Percentiles rank a stretch among this genome's conserved stretches.
These are phyloP conservation scores for Boehmeria nivea DNA, from an alignment of 306 rosid species.

Conservation along the genomic window DNA sequence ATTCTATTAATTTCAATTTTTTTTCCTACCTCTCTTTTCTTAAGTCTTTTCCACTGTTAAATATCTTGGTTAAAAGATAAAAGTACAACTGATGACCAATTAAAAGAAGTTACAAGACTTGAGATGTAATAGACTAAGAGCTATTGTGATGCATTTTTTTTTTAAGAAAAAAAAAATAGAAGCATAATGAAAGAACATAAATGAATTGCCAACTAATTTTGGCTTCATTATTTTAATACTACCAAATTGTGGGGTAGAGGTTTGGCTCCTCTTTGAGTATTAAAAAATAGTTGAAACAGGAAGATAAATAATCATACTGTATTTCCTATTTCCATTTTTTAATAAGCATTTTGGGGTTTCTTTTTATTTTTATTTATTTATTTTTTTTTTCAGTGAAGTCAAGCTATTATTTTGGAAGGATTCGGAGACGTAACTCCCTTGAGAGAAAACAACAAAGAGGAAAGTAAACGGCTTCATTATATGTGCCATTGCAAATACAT, in stretches of 20 bases:
- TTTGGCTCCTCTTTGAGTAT: conserved; percentile 16
- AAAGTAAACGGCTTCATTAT: conserved; percentile 5
- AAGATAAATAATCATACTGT: conserved; percentile 5
- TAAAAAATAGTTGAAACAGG: background rate
- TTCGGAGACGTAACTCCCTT: conserved; percentile 20
- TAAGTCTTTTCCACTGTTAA: too few species aligned
- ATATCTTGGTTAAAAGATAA: conserved; percentile 9
- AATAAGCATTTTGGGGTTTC: background rate
- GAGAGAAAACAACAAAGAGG: conserved; percentile 16
- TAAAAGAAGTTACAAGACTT: conserved; percentile 1
- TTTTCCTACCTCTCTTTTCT: background rate
- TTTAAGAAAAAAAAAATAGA: conserved; percentile 6
- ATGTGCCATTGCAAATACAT: background rate
- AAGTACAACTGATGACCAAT: conserved; percentile 13
- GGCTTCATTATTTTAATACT: conserved; percentile 20
- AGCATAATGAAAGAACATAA: conserved; percentile 21
- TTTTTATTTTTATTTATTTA: background rate
- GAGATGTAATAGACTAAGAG: conserved; percentile 7
- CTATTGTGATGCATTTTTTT: conserved; percentile 2
- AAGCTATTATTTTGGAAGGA: conserved; percentile 23
- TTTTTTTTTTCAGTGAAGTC: conserved; percentile 12
- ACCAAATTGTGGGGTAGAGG: conserved; percentile 19
- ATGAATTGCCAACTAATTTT: conserved; percentile 15
- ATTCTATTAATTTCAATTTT: background rate
- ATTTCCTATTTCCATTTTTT: background rate